Evolutionary conservation across 129 eudicot species (phyloP), one percentile per base, ranked within the genome.

Genomic region (Artemisia argyi): DNA sequence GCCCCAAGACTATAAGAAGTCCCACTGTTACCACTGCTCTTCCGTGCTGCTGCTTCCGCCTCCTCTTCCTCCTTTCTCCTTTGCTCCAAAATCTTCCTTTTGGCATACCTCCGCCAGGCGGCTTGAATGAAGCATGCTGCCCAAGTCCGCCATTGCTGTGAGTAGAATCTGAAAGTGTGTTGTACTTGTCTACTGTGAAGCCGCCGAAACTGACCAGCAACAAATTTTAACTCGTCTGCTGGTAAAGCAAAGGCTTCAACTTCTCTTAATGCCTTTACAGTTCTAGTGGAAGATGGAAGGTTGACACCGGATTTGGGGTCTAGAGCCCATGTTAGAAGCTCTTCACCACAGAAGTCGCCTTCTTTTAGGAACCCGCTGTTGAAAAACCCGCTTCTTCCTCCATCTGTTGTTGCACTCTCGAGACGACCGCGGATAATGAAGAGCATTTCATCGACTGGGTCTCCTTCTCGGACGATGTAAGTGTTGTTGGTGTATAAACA

Each of bases 101-200:
- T 89, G 54, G 91, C 81, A 72, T 92, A 85, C 13, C 96, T 74
- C 12, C 95, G 84, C 98, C 98, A 92, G 1, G 98, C 96, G 0
- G 98, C 98, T 73, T 92, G 98, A 65, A 92, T 85, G 51, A 92
- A 92, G 61, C 98, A 87, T 1, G 98, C 96, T 19, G 92, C 98
- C 98, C 98, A 92, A 11, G 98, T 89, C 73, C 92, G 83, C 98
- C 96, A 92, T 65, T 89, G 98, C 51, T 87, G 96, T 3, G 96
- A 92, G 81, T 89, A 89, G 79, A 92, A 92, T 3, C 98, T 85
- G 76, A 92, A 92, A 8, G 98, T 92, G 86, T 92, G 98, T 61
- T 92, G 96, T 19, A 92, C 98, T 74, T 89, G 95, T 59, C 98
- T 64, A 69, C 98, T 92, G 81, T 92, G 98, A 32, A 92, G 98